phyloP scores from a whole-genome alignment of 306 rosid genomes.

The Luffa aegyptiaca region DNA sequence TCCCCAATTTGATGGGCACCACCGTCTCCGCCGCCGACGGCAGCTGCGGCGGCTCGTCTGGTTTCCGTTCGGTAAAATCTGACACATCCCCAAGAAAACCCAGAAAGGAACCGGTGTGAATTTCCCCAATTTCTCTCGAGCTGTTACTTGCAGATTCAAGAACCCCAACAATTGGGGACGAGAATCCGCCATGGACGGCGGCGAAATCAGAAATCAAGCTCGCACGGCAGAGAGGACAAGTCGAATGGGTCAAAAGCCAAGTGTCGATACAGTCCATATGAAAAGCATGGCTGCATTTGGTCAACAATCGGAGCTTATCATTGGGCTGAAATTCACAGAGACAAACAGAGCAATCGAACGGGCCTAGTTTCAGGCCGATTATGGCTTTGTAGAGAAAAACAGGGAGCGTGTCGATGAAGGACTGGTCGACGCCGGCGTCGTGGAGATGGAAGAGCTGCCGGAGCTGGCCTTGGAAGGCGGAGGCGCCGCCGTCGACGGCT shows the following conservation, averaged over 20 bases:
- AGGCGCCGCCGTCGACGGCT: slow-evolving; percentile 29
- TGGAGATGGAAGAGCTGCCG: slow-evolving; percentile 94
- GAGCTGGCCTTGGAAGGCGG: slow-evolving; percentile 83
- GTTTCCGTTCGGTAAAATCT: slow-evolving; percentile 17
- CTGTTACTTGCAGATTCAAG: slow-evolving; percentile 80
- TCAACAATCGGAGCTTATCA: slow-evolving; percentile 75
- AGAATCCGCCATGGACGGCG: slow-evolving; percentile 14
- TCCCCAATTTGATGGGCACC: slow-evolving; percentile 73
- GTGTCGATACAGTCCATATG: slow-evolving; percentile 93
- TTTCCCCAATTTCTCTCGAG: slow-evolving; percentile 59
- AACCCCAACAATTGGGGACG: slow-evolving; percentile 59
- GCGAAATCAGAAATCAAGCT: slow-evolving; percentile 56
- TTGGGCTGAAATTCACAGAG: slow-evolving; percentile 81
- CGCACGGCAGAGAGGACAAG: slow-evolving; percentile 88
- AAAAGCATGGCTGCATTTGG: slow-evolving; percentile 93
- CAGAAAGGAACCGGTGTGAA: slow-evolving; percentile 26
- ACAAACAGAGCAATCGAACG: slow-evolving; percentile 96
- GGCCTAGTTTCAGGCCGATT: slow-evolving; percentile 58
- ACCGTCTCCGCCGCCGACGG: slow-evolving; percentile 24
- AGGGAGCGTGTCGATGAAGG: slow-evolving; percentile 82
- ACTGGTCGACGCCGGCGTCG: slow-evolving; percentile 92
- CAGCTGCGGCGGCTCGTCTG: slow-evolving; percentile 5
- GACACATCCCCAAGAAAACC: slow-evolving; percentile 19
- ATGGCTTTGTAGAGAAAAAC: slow-evolving; percentile 72
- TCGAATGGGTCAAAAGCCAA: slow-evolving; percentile 91